These are phyloP conservation scores for Metschnikowia proteae DNA, from an alignment of 805 yeast species.

Conservation along the genomic window DNA sequence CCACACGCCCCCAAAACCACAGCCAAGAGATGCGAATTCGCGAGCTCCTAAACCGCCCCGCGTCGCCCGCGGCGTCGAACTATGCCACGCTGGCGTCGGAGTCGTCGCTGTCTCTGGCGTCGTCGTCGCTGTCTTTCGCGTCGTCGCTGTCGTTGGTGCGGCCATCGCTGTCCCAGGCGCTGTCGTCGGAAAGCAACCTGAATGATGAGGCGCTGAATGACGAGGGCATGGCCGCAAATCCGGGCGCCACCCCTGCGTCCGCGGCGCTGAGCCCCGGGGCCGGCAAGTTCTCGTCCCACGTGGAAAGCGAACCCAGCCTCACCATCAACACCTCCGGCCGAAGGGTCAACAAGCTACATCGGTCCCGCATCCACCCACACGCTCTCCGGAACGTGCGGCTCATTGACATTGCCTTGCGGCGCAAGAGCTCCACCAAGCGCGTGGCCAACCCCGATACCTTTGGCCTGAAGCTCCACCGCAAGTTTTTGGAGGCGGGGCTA, in stretches of 20 bases:
- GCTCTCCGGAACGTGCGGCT: constrained; percentile 16
- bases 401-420: constrained; percentile 31
- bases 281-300: constrained; percentile 4
- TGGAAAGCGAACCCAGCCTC: constrained; percentile 3
- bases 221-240: not conserved
- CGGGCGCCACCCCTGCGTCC: no score
- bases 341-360: constrained; percentile 9
- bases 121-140: no score
- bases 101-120: no score
- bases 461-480: constrained; percentile 32
- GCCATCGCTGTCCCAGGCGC: no score
- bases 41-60: no score
- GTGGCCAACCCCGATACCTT: constrained; percentile 9
- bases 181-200: no score
- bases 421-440: constrained; percentile 25
- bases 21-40: no score
- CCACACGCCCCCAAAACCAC: no score
- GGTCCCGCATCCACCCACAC: constrained; percentile 17
- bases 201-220: not conserved
- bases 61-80: no score
- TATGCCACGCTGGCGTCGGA: no score
- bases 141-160: no score
- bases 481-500: constrained; percentile 50
- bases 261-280: not conserved
- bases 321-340: constrained; percentile 9